Evolutionary conservation across 176 grass and related monocot genomes (phyloP).

Genomic region (sorghum (Sorghum bicolor)): Sorghum_bicolor_NCBIv3 NC_012870.2:7326001-7326500

Average conservation of each 20-base stretch:
- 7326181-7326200: not conserved
- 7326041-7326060: not conserved
- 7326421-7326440: too few species aligned
- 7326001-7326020: conserved; percentile 18
- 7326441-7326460: too few species aligned
- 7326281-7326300: not conserved
- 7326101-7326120: not conserved
- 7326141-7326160: not conserved
- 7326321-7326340: not conserved
- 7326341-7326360: not conserved
- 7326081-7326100: not conserved
- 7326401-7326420: too few species aligned
- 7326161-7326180: not conserved
- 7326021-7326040: not conserved
- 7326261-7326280: not conserved
- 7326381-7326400: too few species aligned
- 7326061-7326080: too few species aligned
- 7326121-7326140: not conserved
- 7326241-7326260: not conserved
- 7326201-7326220: too few species aligned
- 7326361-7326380: too few species aligned
- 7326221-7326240: too few species aligned
- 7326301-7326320: too few species aligned
- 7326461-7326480: too few species aligned
- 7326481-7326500: too few species aligned